Conservation (phyloP, 140 eudicot genomes). For the Senecio squalidus region DNA sequence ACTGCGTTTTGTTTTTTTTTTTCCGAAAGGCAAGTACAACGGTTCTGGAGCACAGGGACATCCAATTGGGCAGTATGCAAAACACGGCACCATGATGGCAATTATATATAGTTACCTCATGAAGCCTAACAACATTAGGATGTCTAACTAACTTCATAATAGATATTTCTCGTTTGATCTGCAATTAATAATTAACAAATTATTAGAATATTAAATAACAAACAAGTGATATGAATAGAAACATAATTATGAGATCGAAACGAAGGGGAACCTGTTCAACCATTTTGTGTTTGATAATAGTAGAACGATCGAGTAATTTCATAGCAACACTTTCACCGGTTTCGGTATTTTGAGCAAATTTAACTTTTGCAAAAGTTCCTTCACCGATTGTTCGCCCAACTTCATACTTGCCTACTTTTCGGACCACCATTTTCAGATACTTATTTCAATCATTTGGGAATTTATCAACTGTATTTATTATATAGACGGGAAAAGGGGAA, state of each 20-base stretch:
- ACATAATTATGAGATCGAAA: too few species aligned
- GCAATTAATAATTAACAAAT: constrained; percentile 21
- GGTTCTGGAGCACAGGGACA: too few species aligned
- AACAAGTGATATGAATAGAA: too few species aligned
- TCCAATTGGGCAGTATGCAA: too few species aligned
- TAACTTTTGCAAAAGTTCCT: constrained; percentile 97
- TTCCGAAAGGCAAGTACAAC: too few species aligned
- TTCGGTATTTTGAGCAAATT: constrained; percentile 93
- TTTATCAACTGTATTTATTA: too few species aligned
- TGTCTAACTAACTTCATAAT: constrained; percentile 98
- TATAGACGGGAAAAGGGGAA: too few species aligned
- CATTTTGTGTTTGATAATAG: constrained; percentile 96
- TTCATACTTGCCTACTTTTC: constrained; percentile 97
- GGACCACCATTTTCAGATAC: constrained; percentile 63
- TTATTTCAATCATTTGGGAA: background rate
- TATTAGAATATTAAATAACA: too few species aligned
- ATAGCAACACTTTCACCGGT: constrained; percentile 99
- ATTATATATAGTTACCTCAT: too few species aligned
- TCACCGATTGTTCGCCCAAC: constrained; percentile 97
- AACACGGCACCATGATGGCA: too few species aligned
- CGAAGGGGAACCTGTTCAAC: constrained; percentile 99
- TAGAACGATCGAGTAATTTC: constrained; percentile 91
- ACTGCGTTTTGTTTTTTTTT: too few species aligned
- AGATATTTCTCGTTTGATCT: constrained; percentile 95
- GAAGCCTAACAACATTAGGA: constrained; percentile 91